Evolutionary conservation across 352 stramenopile species (phyloP), one percentile per base, ranked within the genome.

Genomic region (Globisporangium viniferum): DNA sequence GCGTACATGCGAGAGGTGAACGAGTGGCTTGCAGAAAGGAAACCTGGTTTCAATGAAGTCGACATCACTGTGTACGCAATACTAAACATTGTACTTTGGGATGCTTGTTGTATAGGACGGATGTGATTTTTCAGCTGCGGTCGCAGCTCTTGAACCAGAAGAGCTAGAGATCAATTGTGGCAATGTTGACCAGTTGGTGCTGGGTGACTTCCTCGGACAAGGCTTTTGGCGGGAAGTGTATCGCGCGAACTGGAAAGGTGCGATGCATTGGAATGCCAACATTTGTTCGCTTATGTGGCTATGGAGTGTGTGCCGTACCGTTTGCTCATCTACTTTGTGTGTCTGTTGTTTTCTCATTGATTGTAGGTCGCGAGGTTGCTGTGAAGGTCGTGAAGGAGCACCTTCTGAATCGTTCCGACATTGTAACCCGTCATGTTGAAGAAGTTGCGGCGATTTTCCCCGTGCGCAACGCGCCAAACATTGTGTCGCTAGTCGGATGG

Each of bases 171-270:
- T 93, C 55, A 89, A 91, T 48, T 93, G 85, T 56, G 75, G 35
- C 33, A 93, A 93, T 67, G 86, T 93, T 18, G 66, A 82, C 18
- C 51, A 89, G 53, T 57, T 93, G 35, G 61, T 80, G 9, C 59
- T 73, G 0, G 81, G 72, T 10, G 83, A 91, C 22, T 87, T 77
- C 33, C 64, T 93, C 2, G 85, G 85, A 31, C 73, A 89, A 67
- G 85, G 85, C 3, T 93, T 86, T 66, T 93, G 85, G 85, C 71
- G 85, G 59, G 60, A 91, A 59, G 85, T 93, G 39, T 91, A 77
- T 73, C 86, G 82, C 35, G 77, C 85, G 8, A 79, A 77, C 5
- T 93, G 85, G 85, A 86, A 93, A 70, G 85, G 85, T 91, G 39
- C 12, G 39, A 46, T 46, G 4, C 39, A 46, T 20, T 5, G 39